phyloP scores from a whole-genome alignment of 164 flowering plant genomes.

The Vitis cinerea region DNA sequence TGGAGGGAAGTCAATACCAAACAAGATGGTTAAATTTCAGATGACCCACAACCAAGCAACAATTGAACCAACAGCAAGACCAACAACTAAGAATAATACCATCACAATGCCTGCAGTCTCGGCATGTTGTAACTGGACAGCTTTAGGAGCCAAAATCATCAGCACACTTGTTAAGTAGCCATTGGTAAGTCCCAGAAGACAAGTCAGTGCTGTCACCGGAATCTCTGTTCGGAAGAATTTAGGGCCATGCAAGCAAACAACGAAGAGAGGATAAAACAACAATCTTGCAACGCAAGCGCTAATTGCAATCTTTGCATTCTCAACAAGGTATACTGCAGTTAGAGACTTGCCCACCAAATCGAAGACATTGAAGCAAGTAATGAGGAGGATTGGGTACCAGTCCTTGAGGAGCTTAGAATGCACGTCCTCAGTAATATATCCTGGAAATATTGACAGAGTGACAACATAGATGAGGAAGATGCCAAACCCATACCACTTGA shows the following conservation, averaged over 20 bases:
- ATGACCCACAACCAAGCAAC: conserved; percentile 96
- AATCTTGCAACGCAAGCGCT: conserved; percentile 64
- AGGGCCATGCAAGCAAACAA: conserved; percentile 92
- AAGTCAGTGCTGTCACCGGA: conserved; percentile 76
- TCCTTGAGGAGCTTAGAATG: conserved; percentile 73
- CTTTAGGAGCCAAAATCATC: conserved; percentile 89
- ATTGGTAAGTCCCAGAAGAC: conserved; percentile 84
- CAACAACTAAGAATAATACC: conserved; percentile 77
- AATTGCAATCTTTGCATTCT: conserved; percentile 66
- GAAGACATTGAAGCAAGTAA: conserved; percentile 79
- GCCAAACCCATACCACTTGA: too few species aligned
- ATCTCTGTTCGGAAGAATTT: conserved; percentile 74
- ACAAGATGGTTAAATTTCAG: conserved; percentile 23
- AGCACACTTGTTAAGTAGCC: conserved; percentile 86
- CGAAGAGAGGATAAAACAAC: conserved; percentile 79
- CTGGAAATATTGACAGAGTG: too few species aligned
- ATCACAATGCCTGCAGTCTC: conserved; percentile 83
- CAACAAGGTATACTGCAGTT: conserved; percentile 64
- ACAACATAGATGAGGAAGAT: too few species aligned
- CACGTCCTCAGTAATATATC: conserved; percentile 88
- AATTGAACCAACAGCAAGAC: conserved; percentile 79
- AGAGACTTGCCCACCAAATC: conserved; percentile 86
- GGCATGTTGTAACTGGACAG: conserved; percentile 70
- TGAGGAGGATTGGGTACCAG: conserved; percentile 86
- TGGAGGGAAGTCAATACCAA: too few species aligned